Conservation (phyloP, 495 filamentous ascomycete genomes). For the Neurospora sp. region DNA sequence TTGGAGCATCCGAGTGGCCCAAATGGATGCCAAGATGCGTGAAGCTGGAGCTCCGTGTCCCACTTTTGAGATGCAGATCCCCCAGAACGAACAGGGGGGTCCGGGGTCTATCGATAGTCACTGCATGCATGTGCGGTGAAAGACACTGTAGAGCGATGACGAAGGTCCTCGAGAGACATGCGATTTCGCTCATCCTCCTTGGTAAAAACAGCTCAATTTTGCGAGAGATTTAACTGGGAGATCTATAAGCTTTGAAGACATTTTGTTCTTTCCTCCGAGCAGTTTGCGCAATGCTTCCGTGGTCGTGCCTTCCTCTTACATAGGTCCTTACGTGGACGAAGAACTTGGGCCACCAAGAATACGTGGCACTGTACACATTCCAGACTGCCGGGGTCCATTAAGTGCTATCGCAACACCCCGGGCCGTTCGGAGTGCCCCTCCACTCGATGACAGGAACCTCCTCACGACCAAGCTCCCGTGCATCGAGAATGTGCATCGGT, state of each 20-base stretch:
- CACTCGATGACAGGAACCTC: not conserved
- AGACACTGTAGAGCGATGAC: not conserved
- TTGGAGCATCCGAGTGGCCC: not conserved
- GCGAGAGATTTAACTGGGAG: not conserved
- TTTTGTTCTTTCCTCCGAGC: not conserved
- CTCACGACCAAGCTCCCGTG: not conserved
- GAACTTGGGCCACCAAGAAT: not conserved
- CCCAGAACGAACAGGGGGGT: not conserved
- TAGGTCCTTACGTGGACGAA: not conserved
- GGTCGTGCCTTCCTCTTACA: not conserved
- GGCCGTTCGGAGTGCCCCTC: not conserved
- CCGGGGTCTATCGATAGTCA: not conserved
- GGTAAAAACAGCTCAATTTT: not conserved
- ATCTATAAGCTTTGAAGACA: not conserved
- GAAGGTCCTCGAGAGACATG: not conserved
- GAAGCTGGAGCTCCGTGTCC: not conserved
- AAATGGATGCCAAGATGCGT: not conserved
- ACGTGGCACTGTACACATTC: not conserved
- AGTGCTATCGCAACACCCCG: not conserved
- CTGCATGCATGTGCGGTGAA: not conserved
- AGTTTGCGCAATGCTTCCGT: not conserved
- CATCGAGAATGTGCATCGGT: not conserved
- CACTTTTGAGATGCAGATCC: not conserved
- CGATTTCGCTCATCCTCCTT: not conserved
- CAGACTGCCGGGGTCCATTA: not conserved